A percentile compares a stretch with the other conserved stretches of the same genome.
Evolutionary conservation across 768 basidiomycete species (phyloP).

Genomic region (Leccinum truebloodii): DNA sequence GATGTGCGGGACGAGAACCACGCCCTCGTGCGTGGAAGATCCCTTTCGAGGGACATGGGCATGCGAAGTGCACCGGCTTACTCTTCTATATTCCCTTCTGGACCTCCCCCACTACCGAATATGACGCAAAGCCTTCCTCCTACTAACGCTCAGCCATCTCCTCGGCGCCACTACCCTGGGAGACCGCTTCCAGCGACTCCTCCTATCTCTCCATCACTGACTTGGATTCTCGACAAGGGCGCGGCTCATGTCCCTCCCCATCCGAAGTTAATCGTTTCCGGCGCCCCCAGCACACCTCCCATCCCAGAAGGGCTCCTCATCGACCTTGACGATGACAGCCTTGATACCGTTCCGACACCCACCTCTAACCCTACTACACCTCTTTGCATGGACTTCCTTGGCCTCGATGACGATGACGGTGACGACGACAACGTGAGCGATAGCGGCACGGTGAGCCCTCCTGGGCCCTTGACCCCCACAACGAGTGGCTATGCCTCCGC

Average conservation of each 20-base stretch:
- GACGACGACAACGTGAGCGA: slow-evolving; percentile 29
- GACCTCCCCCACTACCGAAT: slow-evolving; percentile 32
- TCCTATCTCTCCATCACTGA: slow-evolving; percentile 34
- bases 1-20: slow-evolving; percentile 31
- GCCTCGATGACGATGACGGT: slow-evolving; percentile 19
- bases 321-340: slow-evolving; percentile 49
- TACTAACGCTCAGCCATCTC: slow-evolving; percentile 25
- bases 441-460: slow-evolving; percentile 34
- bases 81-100: slow-evolving; percentile 35
- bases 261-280: slow-evolving; percentile 22
- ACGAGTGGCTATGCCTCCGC: slow-evolving; percentile 28
- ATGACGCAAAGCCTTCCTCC: slow-evolving; percentile 28
- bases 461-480: slow-evolving; percentile 34
- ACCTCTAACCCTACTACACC: slow-evolving; percentile 15
- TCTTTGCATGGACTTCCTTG: slow-evolving; percentile 26
- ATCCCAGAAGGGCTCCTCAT: slow-evolving; percentile 55
- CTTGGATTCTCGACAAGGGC: slow-evolving; percentile 36
- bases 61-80: slow-evolving; percentile 37
- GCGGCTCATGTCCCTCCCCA: slow-evolving; percentile 10
- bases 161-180: slow-evolving; percentile 34
- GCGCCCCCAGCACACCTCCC: slow-evolving; percentile 33
- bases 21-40: slow-evolving; percentile 32
- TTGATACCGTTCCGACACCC: slow-evolving; percentile 22
- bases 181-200: slow-evolving; percentile 36
- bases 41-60: slow-evolving; percentile 32